Conservation (phyloP, 2,329 filamentous ascomycete species). For the Botrytis byssoidea region DNA sequence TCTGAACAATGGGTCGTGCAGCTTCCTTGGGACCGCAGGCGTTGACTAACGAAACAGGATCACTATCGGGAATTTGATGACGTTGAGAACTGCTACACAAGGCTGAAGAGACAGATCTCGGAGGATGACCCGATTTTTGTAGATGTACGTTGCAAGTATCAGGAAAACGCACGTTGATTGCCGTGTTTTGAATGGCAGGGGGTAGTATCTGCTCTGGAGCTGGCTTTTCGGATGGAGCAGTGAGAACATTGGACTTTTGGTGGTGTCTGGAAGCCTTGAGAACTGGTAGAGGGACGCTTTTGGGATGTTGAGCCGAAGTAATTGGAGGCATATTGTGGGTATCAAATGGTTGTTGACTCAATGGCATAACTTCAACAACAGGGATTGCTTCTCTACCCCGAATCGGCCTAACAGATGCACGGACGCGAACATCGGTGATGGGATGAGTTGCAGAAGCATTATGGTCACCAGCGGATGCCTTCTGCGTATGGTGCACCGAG, state of each 20-base stretch:
- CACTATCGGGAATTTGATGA: neutral
- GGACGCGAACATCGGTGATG: neutral
- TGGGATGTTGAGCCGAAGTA: neutral
- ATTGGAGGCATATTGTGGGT: neutral
- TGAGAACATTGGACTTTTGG: neutral
- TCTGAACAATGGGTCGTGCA: neutral
- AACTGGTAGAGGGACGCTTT: neutral
- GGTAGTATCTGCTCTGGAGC: neutral
- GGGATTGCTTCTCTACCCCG: too few relatives aligned
- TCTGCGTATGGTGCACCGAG: neutral
- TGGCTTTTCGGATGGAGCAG: neutral
- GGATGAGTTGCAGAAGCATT: neutral
- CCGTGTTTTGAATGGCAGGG: neutral
- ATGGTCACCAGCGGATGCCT: neutral
- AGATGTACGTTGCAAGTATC: neutral
- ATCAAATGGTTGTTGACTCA: neutral
- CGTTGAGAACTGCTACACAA: neutral
- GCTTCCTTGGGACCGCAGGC: neutral
- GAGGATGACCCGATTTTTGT: neutral
- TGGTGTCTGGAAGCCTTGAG: neutral
- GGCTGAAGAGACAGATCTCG: neutral
- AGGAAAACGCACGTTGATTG: neutral
- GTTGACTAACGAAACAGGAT: neutral
- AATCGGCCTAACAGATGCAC: neutral
- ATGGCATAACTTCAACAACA: neutral